phyloP scores from a whole-genome alignment of 2,329 filamentous ascomycete genomes.

The Elsinoe ampelina region DNA sequence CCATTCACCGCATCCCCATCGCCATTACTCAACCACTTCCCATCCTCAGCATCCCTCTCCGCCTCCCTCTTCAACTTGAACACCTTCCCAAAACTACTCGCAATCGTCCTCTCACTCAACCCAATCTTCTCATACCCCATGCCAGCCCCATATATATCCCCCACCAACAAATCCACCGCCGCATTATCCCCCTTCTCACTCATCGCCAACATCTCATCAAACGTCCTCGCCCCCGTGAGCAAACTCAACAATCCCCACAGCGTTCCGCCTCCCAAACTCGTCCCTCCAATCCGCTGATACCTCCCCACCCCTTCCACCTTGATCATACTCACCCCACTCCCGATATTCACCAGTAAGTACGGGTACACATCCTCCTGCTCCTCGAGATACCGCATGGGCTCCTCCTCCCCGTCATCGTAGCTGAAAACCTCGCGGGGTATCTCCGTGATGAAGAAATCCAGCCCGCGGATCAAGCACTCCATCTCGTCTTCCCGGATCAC shows the following conservation, averaged over 20 bases:
- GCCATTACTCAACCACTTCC: constrained; percentile 47
- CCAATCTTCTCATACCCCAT: constrained; percentile 94
- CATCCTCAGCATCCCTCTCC: constrained; percentile 68
- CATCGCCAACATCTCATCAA: constrained; percentile 93
- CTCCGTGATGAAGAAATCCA: constrained; percentile 98
- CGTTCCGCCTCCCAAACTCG: constrained; percentile 90
- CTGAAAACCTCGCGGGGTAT: constrained; percentile 96
- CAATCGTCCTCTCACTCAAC: constrained; percentile 89
- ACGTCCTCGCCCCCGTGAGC: constrained; percentile 85
- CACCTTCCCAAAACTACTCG: constrained; percentile 93
- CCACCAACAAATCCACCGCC: constrained; percentile 90
- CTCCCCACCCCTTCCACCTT: constrained; percentile 85
- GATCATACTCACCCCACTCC: constrained; percentile 92
- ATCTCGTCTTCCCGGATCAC: constrained; percentile 94
- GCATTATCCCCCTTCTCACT: constrained; percentile 87
- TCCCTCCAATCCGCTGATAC: constrained; percentile 86
- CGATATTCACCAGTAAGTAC: constrained; percentile 96
- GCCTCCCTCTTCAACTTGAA: constrained; percentile 85
- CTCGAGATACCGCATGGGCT: constrained; percentile 76
- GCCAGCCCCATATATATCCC: constrained; percentile 96
- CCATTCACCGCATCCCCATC: constrained; percentile 32
- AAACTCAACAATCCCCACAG: constrained; percentile 91
- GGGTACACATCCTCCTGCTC: constrained; percentile 79
- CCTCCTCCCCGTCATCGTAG: constrained; percentile 68
- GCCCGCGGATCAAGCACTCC: constrained; percentile 87